Evolutionary conservation across 176 grass and related monocot genomes (phyloP).

Genomic region (Oryza officinalis): DNA sequence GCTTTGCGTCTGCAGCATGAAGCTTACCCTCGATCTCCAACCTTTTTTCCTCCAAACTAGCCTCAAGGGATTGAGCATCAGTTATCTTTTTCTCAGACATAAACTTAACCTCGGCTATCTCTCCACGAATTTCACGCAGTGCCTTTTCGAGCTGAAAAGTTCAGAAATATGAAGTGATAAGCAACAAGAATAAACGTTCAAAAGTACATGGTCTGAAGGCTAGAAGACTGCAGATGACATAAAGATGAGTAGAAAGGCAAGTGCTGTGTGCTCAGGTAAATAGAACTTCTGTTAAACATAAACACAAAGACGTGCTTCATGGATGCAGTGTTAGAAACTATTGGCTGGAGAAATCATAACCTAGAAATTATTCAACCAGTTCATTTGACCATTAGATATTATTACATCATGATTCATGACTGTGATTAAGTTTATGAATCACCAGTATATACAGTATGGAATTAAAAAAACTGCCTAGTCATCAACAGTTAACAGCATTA

Average conservation of each 20-base stretch:
- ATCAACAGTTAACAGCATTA: background rate
- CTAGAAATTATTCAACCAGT: background rate
- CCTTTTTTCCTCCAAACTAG: slow-evolving; percentile 75
- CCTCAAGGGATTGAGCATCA: slow-evolving; percentile 79
- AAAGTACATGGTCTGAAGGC: background rate
- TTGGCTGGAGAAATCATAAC: background rate
- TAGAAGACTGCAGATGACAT: background rate
- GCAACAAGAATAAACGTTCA: slow-evolving; percentile 8
- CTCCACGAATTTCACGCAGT: slow-evolving; percentile 63
- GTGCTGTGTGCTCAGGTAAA: background rate
- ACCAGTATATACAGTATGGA: background rate
- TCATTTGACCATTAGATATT: slow-evolving; percentile 5
- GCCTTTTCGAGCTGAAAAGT: slow-evolving; percentile 83
- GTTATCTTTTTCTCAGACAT: slow-evolving; percentile 73
- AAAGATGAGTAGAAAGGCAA: background rate
- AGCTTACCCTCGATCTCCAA: slow-evolving; percentile 85
- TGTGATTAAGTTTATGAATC: background rate
- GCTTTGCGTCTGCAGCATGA: slow-evolving; percentile 89
- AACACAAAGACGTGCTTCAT: background rate
- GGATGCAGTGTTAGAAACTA: background rate
- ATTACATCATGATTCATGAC: slow-evolving; percentile 1
- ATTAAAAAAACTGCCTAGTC: background rate
- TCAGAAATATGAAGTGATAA: slow-evolving; percentile 36
- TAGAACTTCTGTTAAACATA: background rate
- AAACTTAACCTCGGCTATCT: slow-evolving; percentile 91